A percentile compares a stretch with the other conserved stretches of the same genome.
phyloP scores from a whole-genome alignment of 352 stramenopile genomes.

The Phytophthora pluvialis region DNA sequence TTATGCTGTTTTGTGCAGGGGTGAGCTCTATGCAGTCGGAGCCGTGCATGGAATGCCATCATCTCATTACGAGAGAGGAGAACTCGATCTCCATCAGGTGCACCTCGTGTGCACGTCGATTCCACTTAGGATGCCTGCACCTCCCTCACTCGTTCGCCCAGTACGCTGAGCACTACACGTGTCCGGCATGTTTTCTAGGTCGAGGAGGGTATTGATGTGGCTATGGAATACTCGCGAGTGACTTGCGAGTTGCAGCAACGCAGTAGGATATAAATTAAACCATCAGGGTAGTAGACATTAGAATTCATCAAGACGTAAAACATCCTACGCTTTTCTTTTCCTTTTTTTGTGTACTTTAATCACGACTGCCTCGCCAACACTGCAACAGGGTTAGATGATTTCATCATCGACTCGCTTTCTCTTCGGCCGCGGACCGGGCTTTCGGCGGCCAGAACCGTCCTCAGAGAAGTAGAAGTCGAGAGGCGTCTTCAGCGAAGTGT shows the following conservation, averaged over 20 bases:
- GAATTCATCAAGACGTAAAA: not conserved
- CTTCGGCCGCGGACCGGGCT: constrained; percentile 68
- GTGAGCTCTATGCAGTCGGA: constrained; percentile 22
- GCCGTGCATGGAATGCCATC: constrained; percentile 49
- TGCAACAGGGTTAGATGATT: not conserved
- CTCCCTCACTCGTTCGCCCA: constrained; percentile 65
- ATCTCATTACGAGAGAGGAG: constrained; percentile 41
- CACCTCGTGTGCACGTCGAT: constrained; percentile 47
- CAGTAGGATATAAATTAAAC: not conserved
- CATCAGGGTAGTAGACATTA: constrained; percentile 1
- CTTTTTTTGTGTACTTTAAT: not conserved
- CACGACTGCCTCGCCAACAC: constrained; percentile 1
- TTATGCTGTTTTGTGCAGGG: constrained; percentile 10
- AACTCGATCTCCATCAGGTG: constrained; percentile 52
- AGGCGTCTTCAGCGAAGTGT: constrained; percentile 63
- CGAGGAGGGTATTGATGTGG: constrained; percentile 31
- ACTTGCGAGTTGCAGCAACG: not conserved
- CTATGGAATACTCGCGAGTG: not conserved
- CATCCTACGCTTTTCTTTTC: not conserved
- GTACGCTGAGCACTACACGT: constrained; percentile 65
- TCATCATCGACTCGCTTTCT: constrained; percentile 16
- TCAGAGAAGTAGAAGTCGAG: constrained; percentile 70
- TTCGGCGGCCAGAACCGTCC: constrained; percentile 58
- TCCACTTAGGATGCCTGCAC: constrained; percentile 63
- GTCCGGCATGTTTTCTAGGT: constrained; percentile 69